Base-by-base conservation (phyloP, 1,139 yeast genomes). In the Candida freyschussii region DNA sequence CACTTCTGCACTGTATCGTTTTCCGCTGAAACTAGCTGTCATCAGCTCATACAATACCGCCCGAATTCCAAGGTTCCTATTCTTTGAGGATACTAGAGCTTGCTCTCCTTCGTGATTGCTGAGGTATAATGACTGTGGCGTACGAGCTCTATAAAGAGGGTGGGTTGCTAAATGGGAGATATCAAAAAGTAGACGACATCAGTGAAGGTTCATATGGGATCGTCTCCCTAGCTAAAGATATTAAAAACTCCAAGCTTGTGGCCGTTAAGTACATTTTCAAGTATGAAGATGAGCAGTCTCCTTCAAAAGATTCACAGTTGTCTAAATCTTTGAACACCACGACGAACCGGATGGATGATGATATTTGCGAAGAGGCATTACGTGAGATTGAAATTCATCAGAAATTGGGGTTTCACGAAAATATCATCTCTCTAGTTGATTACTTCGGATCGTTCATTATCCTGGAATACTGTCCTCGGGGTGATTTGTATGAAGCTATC, bases 181-280 rank as follows among this genome's bases (percentile, higher is more conserved):
- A 87, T 63, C 63, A 65, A 39, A 78, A 80, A 51, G 70, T 86
- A 12, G 77, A 80, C 35, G 89, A 82, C 52, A 75, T 89, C 40
- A 85, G 91, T 56, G 91, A 85, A 57, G 97, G 97, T 22, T 86
- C 96, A 0, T 89, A 86, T 57, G 97, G 97, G 27, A 72, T 83
- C 33, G 97, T 89, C 8, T 79, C 95, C 2, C 69, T 89, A 21
- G 96, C 96, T 6, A 78, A 77, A 50, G 96, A 89, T 56, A 63
- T 71, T 6, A 54, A 63, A 18, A 60, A 65, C 30, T 64, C 72
- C 44, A 62, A 67, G 34, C 60, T 83, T 34, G 95, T 83, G 20
- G 96, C 96, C 4, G 78, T 89, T 43, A 89, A 89, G 59, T 85
- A 84, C 55, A 81, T 87, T 41, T 65, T 63, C 50, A 63, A 64